A percentile compares a stretch with the other conserved stretches of the same genome.
phyloP scores from a whole-genome alignment of 352 stramenopile species.

The Pythium insidiosum region DNA sequence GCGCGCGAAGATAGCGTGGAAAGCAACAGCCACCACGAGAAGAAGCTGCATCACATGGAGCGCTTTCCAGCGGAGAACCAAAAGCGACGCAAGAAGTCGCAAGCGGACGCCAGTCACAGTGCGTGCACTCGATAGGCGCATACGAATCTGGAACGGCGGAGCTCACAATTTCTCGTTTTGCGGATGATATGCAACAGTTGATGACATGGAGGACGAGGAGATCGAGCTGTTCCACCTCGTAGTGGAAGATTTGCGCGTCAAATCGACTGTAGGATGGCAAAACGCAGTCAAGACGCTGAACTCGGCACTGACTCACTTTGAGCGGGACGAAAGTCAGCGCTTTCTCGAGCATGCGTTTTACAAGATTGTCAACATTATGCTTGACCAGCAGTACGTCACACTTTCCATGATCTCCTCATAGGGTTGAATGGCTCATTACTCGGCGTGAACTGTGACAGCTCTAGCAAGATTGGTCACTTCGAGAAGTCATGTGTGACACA shows the following conservation, averaged over 20 bases:
- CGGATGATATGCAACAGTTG: slow-evolving; percentile 11
- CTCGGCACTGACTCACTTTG: slow-evolving; percentile 54
- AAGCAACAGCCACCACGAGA: slow-evolving; percentile 6
- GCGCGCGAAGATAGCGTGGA: background rate
- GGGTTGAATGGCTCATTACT: background rate
- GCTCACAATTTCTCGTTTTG: background rate
- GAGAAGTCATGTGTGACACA: slow-evolving; percentile 85
- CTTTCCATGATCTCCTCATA: background rate
- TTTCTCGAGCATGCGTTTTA: slow-evolving; percentile 75
- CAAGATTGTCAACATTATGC: slow-evolving; percentile 86
- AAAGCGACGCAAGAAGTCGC: slow-evolving; percentile 23
- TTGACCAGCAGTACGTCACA: slow-evolving; percentile 85
- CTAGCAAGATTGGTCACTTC: slow-evolving; percentile 80
- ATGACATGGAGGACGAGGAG: slow-evolving; percentile 79
- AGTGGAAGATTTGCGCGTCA: slow-evolving; percentile 76
- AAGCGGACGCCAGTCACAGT: slow-evolving; percentile 16
- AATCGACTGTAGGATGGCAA: slow-evolving; percentile 87
- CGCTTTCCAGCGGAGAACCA: slow-evolving; percentile 20
- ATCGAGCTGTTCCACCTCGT: slow-evolving; percentile 80
- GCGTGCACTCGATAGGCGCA: no score
- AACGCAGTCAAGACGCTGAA: slow-evolving; percentile 85
- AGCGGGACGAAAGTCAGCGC: slow-evolving; percentile 58
- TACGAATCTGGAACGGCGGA: no score
- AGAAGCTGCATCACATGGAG: slow-evolving; percentile 25
- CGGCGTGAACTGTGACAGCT: no score